phyloP scores from a whole-genome alignment of 2,329 filamentous ascomycete genomes.

The Ophiostoma quercus region DNA sequence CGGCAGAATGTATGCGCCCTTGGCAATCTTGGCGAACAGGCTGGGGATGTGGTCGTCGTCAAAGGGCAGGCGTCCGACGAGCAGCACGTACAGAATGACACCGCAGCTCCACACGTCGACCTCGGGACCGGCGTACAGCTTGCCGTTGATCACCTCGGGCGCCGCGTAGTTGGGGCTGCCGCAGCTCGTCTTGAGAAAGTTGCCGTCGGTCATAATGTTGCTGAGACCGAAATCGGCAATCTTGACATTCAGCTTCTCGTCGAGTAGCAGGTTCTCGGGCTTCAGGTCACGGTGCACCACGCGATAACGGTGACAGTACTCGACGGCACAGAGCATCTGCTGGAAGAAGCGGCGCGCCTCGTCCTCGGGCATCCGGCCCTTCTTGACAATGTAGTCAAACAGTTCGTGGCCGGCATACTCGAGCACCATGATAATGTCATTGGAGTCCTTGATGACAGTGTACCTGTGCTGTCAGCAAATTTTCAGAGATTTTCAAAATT shows the following conservation, averaged over 20 bases:
- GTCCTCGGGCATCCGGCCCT: slow-evolving; percentile 83
- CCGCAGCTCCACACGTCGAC: slow-evolving; percentile 98
- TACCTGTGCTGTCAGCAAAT: slow-evolving; percentile 61
- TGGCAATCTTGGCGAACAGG: slow-evolving; percentile 94
- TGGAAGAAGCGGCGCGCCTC: slow-evolving; percentile 98
- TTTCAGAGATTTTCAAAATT: no score
- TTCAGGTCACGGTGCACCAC: slow-evolving; percentile 97
- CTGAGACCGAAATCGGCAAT: slow-evolving; percentile 98
- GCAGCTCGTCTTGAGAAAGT: slow-evolving; percentile 97
- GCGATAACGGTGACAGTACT: slow-evolving; percentile 98
- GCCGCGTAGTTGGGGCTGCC: slow-evolving; percentile 98
- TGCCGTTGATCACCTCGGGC: slow-evolving; percentile 95
- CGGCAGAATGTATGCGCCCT: slow-evolving; percentile 87
- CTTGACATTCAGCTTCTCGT: slow-evolving; percentile 95
- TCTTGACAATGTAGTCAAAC: slow-evolving; percentile 95
- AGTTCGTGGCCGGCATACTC: slow-evolving; percentile 95
- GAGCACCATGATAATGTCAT: slow-evolving; percentile 97
- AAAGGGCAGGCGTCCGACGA: slow-evolving; percentile 82
- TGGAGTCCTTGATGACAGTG: slow-evolving; percentile 91
- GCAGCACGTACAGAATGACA: slow-evolving; percentile 79
- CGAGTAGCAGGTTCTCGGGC: slow-evolving; percentile 91
- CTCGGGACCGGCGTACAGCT: slow-evolving; percentile 93
- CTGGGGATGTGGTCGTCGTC: slow-evolving; percentile 98
- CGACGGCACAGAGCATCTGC: slow-evolving; percentile 96
- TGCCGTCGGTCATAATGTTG: slow-evolving; percentile 99